Evolutionary conservation across 305 asterid genomes (phyloP).

Genomic region (Withania somnifera): DNA sequence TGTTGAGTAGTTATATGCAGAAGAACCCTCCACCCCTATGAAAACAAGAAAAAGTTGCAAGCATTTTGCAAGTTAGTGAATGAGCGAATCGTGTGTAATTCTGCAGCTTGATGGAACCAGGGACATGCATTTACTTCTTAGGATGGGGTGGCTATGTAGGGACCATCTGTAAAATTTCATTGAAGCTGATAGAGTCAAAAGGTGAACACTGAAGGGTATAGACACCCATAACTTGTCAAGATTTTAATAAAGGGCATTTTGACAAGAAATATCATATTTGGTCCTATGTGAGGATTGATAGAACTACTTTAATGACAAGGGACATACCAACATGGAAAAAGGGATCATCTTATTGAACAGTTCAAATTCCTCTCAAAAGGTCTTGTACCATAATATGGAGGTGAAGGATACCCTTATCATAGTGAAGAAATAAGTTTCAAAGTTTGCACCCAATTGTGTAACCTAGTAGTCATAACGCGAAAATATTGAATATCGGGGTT

Average conservation of each 20-base stretch:
- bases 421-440: background rate
- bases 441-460: background rate
- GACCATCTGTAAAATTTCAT: background rate
- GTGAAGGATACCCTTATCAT: background rate
- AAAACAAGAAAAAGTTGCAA: background rate
- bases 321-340: conserved; percentile 13
- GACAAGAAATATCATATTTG: conserved; percentile 1
- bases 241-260: background rate
- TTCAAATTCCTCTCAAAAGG: background rate
- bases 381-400: background rate
- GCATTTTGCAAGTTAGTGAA: background rate
- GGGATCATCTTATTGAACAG: background rate
- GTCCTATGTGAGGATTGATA: background rate
- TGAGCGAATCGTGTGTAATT: background rate
- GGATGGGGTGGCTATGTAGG: background rate
- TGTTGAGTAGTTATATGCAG: background rate
- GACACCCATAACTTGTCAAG: background rate
- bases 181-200: background rate
- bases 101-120: background rate
- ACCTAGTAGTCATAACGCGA: background rate
- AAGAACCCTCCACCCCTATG: background rate
- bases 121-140: background rate
- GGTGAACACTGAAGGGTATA: background rate
- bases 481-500: background rate
- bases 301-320: conserved; percentile 6